These are phyloP conservation scores for Vanderwaltozyma verrucispora DNA, from an alignment of 805 yeast species.

Conservation along the genomic window DNA sequence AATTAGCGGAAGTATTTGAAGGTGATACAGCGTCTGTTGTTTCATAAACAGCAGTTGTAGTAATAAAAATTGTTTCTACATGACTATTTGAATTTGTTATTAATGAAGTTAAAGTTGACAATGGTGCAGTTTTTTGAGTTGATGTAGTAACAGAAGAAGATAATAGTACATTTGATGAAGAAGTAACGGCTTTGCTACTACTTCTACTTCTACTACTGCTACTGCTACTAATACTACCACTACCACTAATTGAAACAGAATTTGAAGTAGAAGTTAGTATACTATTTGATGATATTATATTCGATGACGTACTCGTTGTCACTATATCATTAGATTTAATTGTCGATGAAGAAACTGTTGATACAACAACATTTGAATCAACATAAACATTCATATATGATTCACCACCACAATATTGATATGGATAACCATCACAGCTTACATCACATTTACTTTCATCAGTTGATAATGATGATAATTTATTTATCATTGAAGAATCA, in stretches of 20 bases:
- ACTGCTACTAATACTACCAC: no score
- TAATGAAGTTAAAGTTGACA: conserved; percentile 19
- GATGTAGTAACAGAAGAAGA: conserved; percentile 8
- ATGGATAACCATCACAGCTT: conserved; percentile 52
- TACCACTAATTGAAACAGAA: background rate
- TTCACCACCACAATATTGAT: conserved; percentile 56
- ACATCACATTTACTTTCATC: conserved; percentile 31
- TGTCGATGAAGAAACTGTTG: conserved; percentile 1
- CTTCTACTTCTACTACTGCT: no score
- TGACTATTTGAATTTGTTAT: conserved; percentile 13
- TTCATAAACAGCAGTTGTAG: conserved; percentile 22
- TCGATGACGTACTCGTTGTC: background rate
- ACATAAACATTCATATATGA: conserved; percentile 37
- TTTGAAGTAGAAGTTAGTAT: conserved; percentile 4
- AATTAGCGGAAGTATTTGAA: background rate
- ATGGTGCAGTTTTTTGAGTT: conserved; percentile 14
- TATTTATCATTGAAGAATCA: conserved; percentile 34
- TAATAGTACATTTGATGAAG: background rate
- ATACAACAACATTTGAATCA: conserved; percentile 12
- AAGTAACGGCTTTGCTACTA: no score
- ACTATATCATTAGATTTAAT: background rate
- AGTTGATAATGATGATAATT: conserved; percentile 29
- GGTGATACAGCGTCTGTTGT: conserved; percentile 7
- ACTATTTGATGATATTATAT: conserved; percentile 6
- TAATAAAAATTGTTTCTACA: conserved; percentile 15